Percentiles rank a stretch among this genome's conserved stretches.
Conservation (phyloP, 352 stramenopile genomes). For the Pilasporangium apinafurcum region DNA sequence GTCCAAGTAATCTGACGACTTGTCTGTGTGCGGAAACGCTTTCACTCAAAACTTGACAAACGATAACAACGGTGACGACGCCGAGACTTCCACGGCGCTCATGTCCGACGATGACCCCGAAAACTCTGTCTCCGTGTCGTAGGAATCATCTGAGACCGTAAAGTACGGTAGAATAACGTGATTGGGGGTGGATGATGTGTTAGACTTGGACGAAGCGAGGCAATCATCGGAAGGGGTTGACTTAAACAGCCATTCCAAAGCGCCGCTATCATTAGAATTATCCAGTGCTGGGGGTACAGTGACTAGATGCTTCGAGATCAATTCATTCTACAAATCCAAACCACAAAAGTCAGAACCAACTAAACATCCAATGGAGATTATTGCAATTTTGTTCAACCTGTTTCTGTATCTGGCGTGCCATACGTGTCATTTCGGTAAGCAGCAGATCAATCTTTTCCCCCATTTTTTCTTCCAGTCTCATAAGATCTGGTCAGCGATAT, state of each 20-base stretch:
- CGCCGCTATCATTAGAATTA: conserved; percentile 17
- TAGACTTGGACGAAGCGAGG: conserved; percentile 1
- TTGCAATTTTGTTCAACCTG: no score
- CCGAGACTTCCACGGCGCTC: conserved; percentile 22
- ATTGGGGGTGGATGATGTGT: background rate
- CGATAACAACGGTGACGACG: conserved; percentile 5
- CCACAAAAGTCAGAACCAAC: no score
- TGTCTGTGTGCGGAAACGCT: no score
- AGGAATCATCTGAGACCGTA: conserved; percentile 34
- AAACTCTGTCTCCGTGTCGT: conserved; percentile 15
- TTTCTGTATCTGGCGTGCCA: conserved; percentile 57
- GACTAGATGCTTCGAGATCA: conserved; percentile 14
- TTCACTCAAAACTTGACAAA: conserved; percentile 33
- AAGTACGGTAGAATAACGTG: conserved; percentile 38
- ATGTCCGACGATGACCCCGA: conserved; percentile 25
- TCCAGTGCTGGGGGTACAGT: conserved; percentile 2
- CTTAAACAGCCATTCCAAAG: conserved; percentile 64
- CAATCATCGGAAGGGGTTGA: conserved; percentile 40
- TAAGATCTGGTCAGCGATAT: conserved; percentile 36
- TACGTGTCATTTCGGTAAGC: conserved; percentile 39
- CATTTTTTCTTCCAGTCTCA: conserved; percentile 51
- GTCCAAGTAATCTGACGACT: no score
- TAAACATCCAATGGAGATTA: no score
- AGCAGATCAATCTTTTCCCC: conserved; percentile 44
- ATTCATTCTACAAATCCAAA: conserved; percentile 14